Evolutionary conservation across 2,329 filamentous ascomycete species (phyloP), one percentile per base, ranked within the genome.

Genomic region (Capronia americana): DNA sequence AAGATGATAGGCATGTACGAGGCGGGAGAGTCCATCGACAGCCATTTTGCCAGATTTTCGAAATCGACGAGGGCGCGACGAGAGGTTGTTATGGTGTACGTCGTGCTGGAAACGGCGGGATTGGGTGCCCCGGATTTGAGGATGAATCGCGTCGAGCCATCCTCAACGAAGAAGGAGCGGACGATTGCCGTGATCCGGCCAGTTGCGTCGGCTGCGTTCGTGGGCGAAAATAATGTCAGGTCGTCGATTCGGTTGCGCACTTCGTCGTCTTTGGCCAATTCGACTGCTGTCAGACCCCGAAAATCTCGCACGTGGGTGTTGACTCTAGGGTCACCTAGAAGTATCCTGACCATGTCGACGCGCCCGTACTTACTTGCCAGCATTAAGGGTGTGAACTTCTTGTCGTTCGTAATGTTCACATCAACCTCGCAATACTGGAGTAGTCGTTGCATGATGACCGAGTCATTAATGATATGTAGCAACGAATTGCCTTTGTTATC

Each of bases 281-380:
- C 95, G 6, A 98, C 93, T 7, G 95, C 95, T 7, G 94, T 97
- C 72, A 99, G 83, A 0, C 95, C 95, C 66, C 95, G 87, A 17
- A 92, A 80, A 76, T 99, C 96, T 77, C 90, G 91, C 32, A 93
- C 88, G 50, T 90, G 88, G 14, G 94, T 80, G 75, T 99, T 95
- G 4, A 97, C 92, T 72, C 96, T 85, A 26, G 92, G 87, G 75
- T 99, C 95, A 50, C 90, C 86, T 77, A 96, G 98, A 5, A 99
- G 84, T 10, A 90, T 89, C 65, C 93, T 86, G 20, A 99, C 94
- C 83, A 97, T 92, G 73, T 98, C 95, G 61, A 96, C 90, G 69
- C 95, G 88, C 38, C 95, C 95, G 75, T 98, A 99, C 77, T 99
- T 99, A 85, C 94, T 98, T 7, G 94, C 94, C 69, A 99, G 91